A percentile compares a stretch with the other conserved stretches of the same genome.
Conservation (phyloP, 2,329 filamentous ascomycete genomes). For the Metarhizium guizhouense region DNA sequence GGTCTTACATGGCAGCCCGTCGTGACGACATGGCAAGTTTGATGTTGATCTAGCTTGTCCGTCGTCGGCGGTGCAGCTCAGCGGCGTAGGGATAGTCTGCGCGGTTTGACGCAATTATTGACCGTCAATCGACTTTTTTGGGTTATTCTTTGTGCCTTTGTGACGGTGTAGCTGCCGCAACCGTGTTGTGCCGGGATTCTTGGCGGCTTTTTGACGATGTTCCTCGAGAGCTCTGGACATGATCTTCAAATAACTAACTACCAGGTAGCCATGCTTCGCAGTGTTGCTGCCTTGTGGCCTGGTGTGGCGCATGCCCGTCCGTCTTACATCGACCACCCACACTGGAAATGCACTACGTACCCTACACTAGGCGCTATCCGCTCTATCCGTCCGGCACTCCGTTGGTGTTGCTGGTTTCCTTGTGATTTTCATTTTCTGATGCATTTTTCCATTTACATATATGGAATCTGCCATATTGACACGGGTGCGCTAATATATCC, state of each 20-base stretch:
- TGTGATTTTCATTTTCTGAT: no score
- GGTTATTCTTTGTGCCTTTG: no score
- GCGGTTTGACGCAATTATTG: neutral
- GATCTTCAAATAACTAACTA: neutral
- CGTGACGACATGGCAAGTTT: constrained; percentile 21
- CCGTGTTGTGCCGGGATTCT: no score
- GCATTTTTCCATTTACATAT: no score
- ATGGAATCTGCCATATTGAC: no score
- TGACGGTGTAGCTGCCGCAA: no score
- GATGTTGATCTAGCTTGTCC: constrained; percentile 6
- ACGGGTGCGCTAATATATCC: no score
- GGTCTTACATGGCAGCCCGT: constrained; percentile 42
- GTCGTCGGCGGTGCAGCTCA: neutral
- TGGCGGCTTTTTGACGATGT: neutral
- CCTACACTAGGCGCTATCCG: no score
- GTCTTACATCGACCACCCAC: no score
- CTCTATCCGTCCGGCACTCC: no score
- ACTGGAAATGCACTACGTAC: neutral
- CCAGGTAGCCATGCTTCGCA: neutral
- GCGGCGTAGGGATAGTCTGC: neutral
- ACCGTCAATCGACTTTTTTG: no score
- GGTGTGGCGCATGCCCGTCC: neutral
- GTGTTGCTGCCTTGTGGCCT: constrained; percentile 5
- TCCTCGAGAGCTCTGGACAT: neutral
- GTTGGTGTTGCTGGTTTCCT: no score